A percentile compares a stretch with the other conserved stretches of the same genome.
These are phyloP conservation scores for Calocybe gangraenosa DNA, from an alignment of 768 basidiomycete species.

Conservation along the genomic window DNA sequence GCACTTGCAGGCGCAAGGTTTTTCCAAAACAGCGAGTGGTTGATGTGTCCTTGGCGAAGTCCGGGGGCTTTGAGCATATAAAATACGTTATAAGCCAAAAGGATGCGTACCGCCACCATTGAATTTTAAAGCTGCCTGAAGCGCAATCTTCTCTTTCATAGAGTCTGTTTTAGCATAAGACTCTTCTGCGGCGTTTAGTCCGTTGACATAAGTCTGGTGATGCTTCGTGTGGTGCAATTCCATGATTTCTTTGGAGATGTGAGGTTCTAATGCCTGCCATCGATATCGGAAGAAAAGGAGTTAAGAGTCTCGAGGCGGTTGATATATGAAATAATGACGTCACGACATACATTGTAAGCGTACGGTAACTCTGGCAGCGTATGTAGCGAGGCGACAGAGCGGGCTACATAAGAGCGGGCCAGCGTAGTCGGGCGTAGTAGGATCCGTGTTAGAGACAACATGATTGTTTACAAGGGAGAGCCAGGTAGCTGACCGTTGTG, in stretches of 20 bases:
- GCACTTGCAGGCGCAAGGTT: conserved; percentile 76
- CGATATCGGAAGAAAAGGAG: not conserved
- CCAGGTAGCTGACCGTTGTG: too few species aligned
- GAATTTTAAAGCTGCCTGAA: conserved; percentile 93
- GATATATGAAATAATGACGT: too few species aligned
- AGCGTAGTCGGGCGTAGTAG: conserved; percentile 39
- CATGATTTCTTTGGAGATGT: conserved; percentile 93
- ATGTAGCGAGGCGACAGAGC: conserved; percentile 50
- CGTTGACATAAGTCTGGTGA: conserved; percentile 91
- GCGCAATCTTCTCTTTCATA: conserved; percentile 70
- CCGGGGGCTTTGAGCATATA: too few species aligned
- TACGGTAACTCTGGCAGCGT: conserved; percentile 81
- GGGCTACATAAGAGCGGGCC: conserved; percentile 39
- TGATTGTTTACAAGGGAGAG: too few species aligned
- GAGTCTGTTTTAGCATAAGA: conserved; percentile 63
- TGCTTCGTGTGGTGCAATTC: conserved; percentile 89
- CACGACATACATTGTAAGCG: conserved; percentile 58
- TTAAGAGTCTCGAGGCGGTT: too few species aligned
- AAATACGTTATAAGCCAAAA: not conserved
- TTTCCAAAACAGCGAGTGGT: conserved; percentile 97
- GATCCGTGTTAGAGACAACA: conserved; percentile 47
- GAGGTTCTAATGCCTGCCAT: conserved; percentile 80
- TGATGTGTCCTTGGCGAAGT: conserved; percentile 76
- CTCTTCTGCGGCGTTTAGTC: conserved; percentile 90
- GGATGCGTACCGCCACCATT: conserved; percentile 77